These are phyloP conservation scores for Diddensiella santjacobensis DNA, from an alignment of 805 yeast species.

Conservation along the genomic window DNA sequence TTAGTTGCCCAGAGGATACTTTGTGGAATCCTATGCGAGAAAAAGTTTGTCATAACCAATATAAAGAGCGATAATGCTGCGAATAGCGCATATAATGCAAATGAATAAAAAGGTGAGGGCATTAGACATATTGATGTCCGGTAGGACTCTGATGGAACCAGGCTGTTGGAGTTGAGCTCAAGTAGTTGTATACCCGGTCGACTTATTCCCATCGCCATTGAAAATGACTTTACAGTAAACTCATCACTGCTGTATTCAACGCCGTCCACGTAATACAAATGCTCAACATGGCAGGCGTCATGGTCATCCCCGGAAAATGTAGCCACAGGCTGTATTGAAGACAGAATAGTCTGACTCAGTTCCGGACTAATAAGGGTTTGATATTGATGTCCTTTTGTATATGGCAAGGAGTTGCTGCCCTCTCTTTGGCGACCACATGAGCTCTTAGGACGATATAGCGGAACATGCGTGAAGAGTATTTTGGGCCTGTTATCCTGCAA, in stretches of 20 bases:
- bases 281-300: constrained; percentile 82
- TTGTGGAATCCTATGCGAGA: constrained; percentile 12
- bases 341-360: constrained; percentile 55
- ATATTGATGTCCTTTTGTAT: constrained; percentile 74
- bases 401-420: constrained; percentile 58
- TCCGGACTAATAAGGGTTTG: constrained; percentile 78
- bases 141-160: constrained; percentile 8
- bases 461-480: constrained; percentile 81
- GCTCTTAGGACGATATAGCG: constrained; percentile 63
- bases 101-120: constrained; percentile 32
- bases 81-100: constrained; percentile 26
- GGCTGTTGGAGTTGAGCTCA: constrained; percentile 42
- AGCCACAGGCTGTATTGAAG: constrained; percentile 57
- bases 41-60: constrained; percentile 7
- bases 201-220: constrained; percentile 89
- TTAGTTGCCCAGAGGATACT: neutral
- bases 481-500: constrained; percentile 44
- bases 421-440: constrained; percentile 79
- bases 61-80: constrained; percentile 11
- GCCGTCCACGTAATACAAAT: constrained; percentile 34
- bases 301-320: constrained; percentile 95
- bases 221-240: constrained; percentile 80
- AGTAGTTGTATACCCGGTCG: constrained; percentile 84
- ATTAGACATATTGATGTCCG: constrained; percentile 31
- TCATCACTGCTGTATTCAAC: constrained; percentile 49